These are phyloP conservation scores for Fusarium cicatricum DNA, from an alignment of 2,329 filamentous ascomycete species.

Conservation along the genomic window DNA sequence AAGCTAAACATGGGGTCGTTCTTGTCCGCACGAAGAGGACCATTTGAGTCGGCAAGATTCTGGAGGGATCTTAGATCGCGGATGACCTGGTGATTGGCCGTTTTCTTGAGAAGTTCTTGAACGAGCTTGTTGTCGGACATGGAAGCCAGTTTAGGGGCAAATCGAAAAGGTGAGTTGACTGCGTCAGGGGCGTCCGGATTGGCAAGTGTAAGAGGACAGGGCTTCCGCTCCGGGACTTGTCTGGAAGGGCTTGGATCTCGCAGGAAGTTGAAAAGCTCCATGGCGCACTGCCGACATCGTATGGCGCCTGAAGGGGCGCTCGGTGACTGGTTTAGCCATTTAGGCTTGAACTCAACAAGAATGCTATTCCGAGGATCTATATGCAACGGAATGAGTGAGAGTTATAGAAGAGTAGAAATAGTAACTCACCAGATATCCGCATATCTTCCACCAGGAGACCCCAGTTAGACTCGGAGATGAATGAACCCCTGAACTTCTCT, in stretches of 20 bases:
- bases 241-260: constrained; percentile 46
- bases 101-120: constrained; percentile 37
- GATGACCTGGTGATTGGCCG: constrained; percentile 48
- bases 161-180: constrained; percentile 53
- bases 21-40: constrained; percentile 53
- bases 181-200: constrained; percentile 57
- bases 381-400: constrained; percentile 8
- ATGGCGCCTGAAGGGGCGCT: constrained; percentile 69
- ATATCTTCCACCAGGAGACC: constrained; percentile 81
- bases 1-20: constrained; percentile 63
- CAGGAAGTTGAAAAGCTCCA: constrained; percentile 50
- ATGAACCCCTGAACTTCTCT: constrained; percentile 59
- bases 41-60: constrained; percentile 53
- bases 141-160: constrained; percentile 46
- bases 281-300: constrained; percentile 79
- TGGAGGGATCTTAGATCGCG: constrained; percentile 48
- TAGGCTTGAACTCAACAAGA: constrained; percentile 81
- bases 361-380: constrained; percentile 43
- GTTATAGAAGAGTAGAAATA: neutral
- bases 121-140: constrained; percentile 22
- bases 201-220: constrained; percentile 73
- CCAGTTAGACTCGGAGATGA: constrained; percentile 63
- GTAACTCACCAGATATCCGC: constrained; percentile 49
- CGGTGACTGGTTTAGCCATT: constrained; percentile 82
- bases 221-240: constrained; percentile 52